phyloP scores from a whole-genome alignment of 441 rosid species.

The Euphorbia corollata region DNA sequence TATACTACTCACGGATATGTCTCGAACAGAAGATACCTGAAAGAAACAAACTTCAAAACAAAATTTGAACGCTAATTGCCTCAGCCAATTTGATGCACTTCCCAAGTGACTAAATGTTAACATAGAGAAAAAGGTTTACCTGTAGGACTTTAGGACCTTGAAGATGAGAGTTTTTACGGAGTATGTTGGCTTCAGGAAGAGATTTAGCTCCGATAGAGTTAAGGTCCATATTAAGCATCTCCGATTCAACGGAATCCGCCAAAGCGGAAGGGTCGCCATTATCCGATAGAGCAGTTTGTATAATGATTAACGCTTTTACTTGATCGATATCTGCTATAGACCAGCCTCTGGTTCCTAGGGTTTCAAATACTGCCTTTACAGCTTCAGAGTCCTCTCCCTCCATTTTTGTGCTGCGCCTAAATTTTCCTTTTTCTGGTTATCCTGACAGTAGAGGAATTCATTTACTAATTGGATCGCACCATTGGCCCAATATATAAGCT shows the following conservation, averaged over 20 bases:
- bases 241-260: conserved; percentile 55
- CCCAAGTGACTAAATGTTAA: conserved; percentile 1
- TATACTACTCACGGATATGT: conserved; percentile 59
- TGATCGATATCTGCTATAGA: conserved; percentile 39
- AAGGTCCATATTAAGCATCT: conserved; percentile 71
- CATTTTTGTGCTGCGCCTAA: conserved; percentile 24
- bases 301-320: conserved; percentile 30
- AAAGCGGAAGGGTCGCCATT: conserved; percentile 30
- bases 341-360: conserved; percentile 70
- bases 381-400: conserved; percentile 28
- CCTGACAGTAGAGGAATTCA: too few species aligned
- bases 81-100: not conserved
- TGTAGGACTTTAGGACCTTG: conserved; percentile 78
- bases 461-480: too few species aligned
- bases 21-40: conserved; percentile 63
- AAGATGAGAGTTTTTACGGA: conserved; percentile 46
- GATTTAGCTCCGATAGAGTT: conserved; percentile 56
- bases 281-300: conserved; percentile 42
- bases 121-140: conserved; percentile 25
- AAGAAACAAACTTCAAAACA: not conserved
- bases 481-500: too few species aligned
- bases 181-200: conserved; percentile 40
- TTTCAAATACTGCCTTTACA: conserved; percentile 36
- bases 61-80: not conserved
- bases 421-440: not conserved